Base-by-base conservation (phyloP, 2,329 filamentous ascomycete species). In the Dactylellina parvicollis region DNA sequence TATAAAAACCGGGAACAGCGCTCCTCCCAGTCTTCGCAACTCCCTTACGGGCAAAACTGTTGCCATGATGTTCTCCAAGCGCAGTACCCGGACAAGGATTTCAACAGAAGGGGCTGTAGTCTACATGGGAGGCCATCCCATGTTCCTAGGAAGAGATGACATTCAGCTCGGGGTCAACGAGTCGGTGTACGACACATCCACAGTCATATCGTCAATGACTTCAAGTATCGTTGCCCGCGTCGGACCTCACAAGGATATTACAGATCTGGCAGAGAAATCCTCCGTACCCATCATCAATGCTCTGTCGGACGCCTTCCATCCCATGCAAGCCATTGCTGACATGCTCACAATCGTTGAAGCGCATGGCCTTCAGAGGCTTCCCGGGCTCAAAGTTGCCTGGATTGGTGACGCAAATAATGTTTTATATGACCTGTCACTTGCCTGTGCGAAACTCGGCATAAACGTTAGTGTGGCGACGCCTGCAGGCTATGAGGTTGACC, bases 141-240 rank as follows among this genome's bases (percentile, higher is more conserved):
- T 99, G 93, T 99, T 99, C 80, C 82, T 99, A 69, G 92, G 93
- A 78, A 95, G 93, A 80, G 90, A 96, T 62, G 95, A 99, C 80
- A 99, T 99, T 75, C 95, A 99, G 81, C 85, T 99, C 18, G 95
- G 95, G 57, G 95, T 93, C 75, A 99, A 99, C 78, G 95, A 99
- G 82, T 93, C 91, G 3, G 85, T 98, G n/a, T 90, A 92, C 80
- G 95, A 99, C 81, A 97, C 93, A 3, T 89, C 92, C 0, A 86
- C 90, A 40, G 92, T 99, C 75, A 92, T 99, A 76, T 96, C 92
- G n/a, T 96, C 91, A 67, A 95, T 95, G 91, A 90, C 90, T 4
- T 90, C 90, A 3, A 90, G 89, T 80, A 91, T 94, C 82, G 89
- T 95, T 2, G 91, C 90, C 49, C 89, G 91, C 67, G 91, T 93